These are phyloP conservation scores for Lactuca sativa DNA, from an alignment of 129 eudicot species.

Conservation along the genomic window DNA sequence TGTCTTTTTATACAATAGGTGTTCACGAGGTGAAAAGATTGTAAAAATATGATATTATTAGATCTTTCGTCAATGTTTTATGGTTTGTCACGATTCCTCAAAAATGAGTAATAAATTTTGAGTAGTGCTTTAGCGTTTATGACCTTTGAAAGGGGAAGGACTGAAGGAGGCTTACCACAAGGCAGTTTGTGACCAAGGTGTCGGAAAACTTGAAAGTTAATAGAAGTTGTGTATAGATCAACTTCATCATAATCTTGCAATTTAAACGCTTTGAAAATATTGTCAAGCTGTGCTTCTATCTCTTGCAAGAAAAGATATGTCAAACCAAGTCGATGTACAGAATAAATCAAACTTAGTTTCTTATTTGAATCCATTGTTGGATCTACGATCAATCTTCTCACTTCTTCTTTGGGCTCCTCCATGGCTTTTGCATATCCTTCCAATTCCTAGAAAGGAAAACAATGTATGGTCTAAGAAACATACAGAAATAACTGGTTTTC, in stretches of 20 bases:
- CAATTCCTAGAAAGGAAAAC: slow-evolving; percentile 2
- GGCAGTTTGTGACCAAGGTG: slow-evolving; percentile 38
- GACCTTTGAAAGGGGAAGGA: too few relatives aligned
- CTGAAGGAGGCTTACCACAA: slow-evolving; percentile 17
- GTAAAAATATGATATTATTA: background rate
- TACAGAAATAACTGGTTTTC: slow-evolving; percentile 16
- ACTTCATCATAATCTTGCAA: background rate
- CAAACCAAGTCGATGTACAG: slow-evolving; percentile 44
- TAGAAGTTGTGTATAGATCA: slow-evolving; percentile 28
- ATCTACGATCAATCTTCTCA: slow-evolving; percentile 23
- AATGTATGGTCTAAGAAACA: background rate
- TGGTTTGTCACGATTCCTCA: background rate
- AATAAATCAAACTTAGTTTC: slow-evolving; percentile 29
- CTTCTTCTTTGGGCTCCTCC: slow-evolving; percentile 31
- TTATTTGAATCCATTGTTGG: slow-evolving; percentile 8
- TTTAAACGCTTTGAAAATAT: slow-evolving; percentile 19
- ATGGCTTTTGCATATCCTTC: slow-evolving; percentile 19
- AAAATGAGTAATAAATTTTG: background rate
- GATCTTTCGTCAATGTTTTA: background rate
- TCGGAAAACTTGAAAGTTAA: slow-evolving; percentile 37
- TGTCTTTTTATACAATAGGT: background rate
- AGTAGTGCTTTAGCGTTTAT: background rate
- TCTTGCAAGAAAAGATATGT: slow-evolving; percentile 35
- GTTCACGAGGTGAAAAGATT: background rate
- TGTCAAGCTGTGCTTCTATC: slow-evolving; percentile 27